Percentiles rank a stretch among this genome's conserved stretches.
These are phyloP conservation scores for Eudorina sp. DNA, from an alignment of 139 green algal species.

Conservation along the genomic window DNA sequence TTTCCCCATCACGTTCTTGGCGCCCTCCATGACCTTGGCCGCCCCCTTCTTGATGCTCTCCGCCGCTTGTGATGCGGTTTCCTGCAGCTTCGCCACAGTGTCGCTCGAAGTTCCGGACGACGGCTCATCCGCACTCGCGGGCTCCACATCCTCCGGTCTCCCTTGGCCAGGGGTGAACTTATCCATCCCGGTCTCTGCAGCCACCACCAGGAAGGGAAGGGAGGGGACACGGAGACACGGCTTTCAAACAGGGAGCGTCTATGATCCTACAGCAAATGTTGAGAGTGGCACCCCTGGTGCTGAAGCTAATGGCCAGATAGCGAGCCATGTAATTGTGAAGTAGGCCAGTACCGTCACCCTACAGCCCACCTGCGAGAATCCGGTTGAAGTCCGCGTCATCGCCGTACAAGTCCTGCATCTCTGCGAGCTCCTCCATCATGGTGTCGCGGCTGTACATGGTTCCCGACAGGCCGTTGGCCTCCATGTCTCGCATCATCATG, in stretches of 20 bases:
- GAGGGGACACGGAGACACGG: no score
- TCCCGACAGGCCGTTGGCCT: conserved; percentile 73
- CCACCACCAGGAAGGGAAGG: no score
- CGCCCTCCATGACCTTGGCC: background rate
- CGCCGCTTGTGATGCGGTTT: background rate
- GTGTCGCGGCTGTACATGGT: conserved; percentile 77
- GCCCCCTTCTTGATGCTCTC: conserved; percentile 20
- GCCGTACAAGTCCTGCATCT: conserved; percentile 12
- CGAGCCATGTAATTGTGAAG: no score
- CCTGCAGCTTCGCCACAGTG: background rate
- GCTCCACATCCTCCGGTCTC: background rate
- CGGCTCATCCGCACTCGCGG: background rate
- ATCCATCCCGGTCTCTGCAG: conserved; percentile 21
- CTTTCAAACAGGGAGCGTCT: no score
- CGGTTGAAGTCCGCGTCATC: conserved; percentile 41
- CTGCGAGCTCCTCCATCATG: conserved; percentile 42
- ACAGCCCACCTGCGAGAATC: no score
- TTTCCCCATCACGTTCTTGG: conserved; percentile 1
- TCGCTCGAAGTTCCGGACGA: background rate
- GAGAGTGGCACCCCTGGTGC: no score
- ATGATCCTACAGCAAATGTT: no score
- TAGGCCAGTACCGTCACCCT: no score
- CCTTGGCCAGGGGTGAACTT: background rate
- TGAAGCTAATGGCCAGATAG: no score
- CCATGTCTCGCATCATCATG: conserved; percentile 68